Percentiles rank a stretch among this genome's conserved stretches.
Conservation (phyloP, 2,329 filamentous ascomycete species). For the Lecanicillium sp. region DNA sequence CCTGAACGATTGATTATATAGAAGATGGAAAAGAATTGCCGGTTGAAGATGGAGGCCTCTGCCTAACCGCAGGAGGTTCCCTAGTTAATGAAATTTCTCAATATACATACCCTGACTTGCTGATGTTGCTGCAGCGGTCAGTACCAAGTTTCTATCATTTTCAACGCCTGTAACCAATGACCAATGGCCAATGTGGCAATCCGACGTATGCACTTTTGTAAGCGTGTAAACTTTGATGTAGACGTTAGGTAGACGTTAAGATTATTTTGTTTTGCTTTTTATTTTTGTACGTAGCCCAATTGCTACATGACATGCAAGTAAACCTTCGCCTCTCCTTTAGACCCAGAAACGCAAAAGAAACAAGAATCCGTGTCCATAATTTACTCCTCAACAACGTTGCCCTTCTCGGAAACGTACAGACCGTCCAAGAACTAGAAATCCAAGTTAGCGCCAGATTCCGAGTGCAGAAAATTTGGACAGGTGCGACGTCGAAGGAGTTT, state of each 20-base stretch:
- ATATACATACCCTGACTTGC: neutral
- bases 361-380: slow-evolving; percentile 35
- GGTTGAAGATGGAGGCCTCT: too few relatives aligned
- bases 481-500: neutral
- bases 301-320: slow-evolving; percentile 57
- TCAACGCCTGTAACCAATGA: neutral
- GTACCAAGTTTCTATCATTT: neutral
- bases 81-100: neutral
- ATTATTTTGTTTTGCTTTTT: slow-evolving; percentile 33
- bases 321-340: slow-evolving; percentile 54
- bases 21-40: neutral
- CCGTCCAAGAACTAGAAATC: slow-evolving; percentile 89
- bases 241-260: slow-evolving; percentile 2
- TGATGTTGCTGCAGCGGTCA: neutral
- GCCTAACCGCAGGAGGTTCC: too few relatives aligned
- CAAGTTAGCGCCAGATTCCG: slow-evolving; percentile 20
- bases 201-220: too few relatives aligned
- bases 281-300: slow-evolving; percentile 36
- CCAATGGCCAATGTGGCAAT: too few relatives aligned
- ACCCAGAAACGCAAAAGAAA: slow-evolving; percentile 56
- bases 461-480: neutral
- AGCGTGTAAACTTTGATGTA: neutral
- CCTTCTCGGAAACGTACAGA: slow-evolving; percentile 98
- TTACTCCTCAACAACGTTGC: slow-evolving; percentile 78
- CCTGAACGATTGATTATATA: slow-evolving; percentile 9